Conservation (phyloP, 345 rosid species). For the Eucalyptus curtisii region DNA sequence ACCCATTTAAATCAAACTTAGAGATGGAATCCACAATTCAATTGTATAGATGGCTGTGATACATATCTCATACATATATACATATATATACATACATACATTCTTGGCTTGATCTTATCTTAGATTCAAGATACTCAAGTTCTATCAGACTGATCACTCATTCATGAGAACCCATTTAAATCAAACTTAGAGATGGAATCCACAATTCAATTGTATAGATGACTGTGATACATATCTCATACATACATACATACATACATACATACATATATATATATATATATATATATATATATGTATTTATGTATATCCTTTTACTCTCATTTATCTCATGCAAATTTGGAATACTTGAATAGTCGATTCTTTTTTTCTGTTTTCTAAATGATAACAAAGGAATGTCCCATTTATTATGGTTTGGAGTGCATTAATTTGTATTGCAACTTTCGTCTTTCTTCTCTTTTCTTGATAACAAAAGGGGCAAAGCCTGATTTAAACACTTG, state of each 20-base stretch:
- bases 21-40: no score
- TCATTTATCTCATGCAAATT: neutral
- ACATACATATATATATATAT: no score
- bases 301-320: neutral
- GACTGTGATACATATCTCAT: neutral
- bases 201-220: neutral
- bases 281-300: no score
- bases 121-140: neutral
- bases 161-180: neutral
- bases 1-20: neutral
- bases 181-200: no score
- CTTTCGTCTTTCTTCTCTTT: no score
- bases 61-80: neutral
- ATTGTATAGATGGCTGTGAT: neutral
- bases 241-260: no score
- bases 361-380: no score
- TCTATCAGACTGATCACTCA: no score
- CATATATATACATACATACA: no score
- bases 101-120: neutral
- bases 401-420: neutral
- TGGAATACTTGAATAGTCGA: neutral
- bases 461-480: no score
- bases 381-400: neutral
- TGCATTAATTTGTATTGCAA: neutral
- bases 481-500: no score